phyloP scores from a whole-genome alignment of 1,139 yeast species.

The Taphrina communis region DNA sequence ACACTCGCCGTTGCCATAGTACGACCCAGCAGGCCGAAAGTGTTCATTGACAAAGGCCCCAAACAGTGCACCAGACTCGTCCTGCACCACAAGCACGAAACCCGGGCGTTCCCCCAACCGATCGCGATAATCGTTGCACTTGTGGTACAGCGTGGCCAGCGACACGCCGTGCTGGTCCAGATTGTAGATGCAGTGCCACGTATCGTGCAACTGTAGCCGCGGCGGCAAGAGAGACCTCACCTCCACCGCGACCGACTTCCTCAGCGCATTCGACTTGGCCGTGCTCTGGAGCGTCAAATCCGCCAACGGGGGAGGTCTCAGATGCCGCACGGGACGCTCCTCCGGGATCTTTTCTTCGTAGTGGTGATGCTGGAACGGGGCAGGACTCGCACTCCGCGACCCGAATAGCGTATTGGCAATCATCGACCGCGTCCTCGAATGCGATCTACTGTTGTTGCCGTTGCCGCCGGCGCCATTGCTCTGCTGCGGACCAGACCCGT shows the following conservation, averaged over 20 bases:
- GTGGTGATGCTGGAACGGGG: background rate
- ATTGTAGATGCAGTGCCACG: slow-evolving; percentile 79
- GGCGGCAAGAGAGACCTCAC: slow-evolving; percentile 76
- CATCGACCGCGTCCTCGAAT: slow-evolving; percentile 15
- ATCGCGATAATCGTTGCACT: slow-evolving; percentile 51
- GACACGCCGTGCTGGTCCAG: slow-evolving; percentile 93
- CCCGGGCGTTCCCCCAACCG: slow-evolving; percentile 48
- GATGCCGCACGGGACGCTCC: slow-evolving; percentile 25
- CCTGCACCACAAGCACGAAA: slow-evolving; percentile 50
- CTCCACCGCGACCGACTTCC: slow-evolving; percentile 69
- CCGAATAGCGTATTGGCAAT: slow-evolving; percentile 18
- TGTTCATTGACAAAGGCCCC: slow-evolving; percentile 85
- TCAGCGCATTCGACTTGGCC: slow-evolving; percentile 63
- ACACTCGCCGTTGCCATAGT: slow-evolving; percentile 94
- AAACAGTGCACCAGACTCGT: slow-evolving; percentile 64
- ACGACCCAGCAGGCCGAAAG: slow-evolving; percentile 70
- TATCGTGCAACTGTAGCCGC: slow-evolving; percentile 54
- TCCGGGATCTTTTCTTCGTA: slow-evolving; percentile 13
- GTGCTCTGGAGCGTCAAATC: slow-evolving; percentile 57
- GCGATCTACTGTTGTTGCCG: background rate
- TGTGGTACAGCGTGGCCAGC: slow-evolving; percentile 69
- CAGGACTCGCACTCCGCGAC: slow-evolving; percentile 13
- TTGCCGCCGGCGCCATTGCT: too few species aligned
- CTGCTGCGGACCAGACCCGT: background rate
- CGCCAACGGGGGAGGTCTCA: slow-evolving; percentile 55